phyloP scores from a whole-genome alignment of 228 moss, liverwort and hornwort genomes.

The Sphagnum magellanicum region DNA sequence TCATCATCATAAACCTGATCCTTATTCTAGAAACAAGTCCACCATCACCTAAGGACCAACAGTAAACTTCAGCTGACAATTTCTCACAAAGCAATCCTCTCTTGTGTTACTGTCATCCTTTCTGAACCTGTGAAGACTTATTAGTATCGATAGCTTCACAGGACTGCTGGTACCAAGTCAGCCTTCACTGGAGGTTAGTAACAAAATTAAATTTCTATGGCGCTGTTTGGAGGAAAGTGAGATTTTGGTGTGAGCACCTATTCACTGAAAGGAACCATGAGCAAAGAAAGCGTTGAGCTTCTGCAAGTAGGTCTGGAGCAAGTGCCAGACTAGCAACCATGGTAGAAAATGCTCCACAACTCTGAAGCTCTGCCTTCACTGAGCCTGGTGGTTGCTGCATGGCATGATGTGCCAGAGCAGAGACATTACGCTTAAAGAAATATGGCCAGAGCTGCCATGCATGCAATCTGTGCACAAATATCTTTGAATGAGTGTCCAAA shows the following conservation, averaged over 20 bases:
- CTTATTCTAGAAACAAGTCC: too few species aligned
- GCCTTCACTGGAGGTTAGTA: too few species aligned
- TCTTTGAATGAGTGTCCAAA: too few species aligned
- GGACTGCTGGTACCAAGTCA: too few species aligned
- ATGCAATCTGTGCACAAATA: slow-evolving; percentile 35
- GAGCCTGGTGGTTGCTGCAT: slow-evolving; percentile 35
- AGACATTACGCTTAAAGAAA: slow-evolving; percentile 55
- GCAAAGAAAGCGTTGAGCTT: slow-evolving; percentile 58
- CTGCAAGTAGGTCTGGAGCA: slow-evolving; percentile 59
- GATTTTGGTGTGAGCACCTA: slow-evolving; percentile 4
- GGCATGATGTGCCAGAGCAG: slow-evolving; percentile 43
- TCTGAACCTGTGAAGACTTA: not conserved
- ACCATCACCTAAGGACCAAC: too few species aligned
- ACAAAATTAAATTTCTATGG: not conserved
- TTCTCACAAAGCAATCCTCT: too few species aligned
- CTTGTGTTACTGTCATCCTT: not conserved
- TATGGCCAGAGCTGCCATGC: slow-evolving; percentile 63
- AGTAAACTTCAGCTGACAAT: too few species aligned
- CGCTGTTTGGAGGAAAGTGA: too few species aligned
- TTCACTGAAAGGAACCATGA: slow-evolving; percentile 64
- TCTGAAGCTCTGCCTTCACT: slow-evolving; percentile 28
- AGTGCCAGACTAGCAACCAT: slow-evolving; percentile 53
- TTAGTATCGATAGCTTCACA: not conserved
- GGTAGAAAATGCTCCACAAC: slow-evolving; percentile 24
- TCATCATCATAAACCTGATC: too few species aligned